These are phyloP conservation scores for Saccharomyces hybrid DNA, from an alignment of 1,139 yeast genomes.

Conservation along the genomic window DNA sequence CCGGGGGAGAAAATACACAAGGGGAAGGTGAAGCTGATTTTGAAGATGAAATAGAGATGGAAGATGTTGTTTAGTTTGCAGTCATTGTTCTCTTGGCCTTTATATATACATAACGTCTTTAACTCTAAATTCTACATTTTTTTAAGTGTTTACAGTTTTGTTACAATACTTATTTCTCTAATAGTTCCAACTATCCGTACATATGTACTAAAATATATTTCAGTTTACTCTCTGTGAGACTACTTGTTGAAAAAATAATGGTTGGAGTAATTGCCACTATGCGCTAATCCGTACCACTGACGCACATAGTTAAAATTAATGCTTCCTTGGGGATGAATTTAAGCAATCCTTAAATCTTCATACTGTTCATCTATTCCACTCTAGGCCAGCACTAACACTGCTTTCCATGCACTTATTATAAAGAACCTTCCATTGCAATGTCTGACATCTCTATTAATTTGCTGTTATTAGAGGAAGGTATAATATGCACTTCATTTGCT, in stretches of 20 bases:
- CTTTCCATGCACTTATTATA: neutral
- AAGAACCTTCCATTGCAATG: constrained; percentile 3
- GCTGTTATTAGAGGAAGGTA: constrained; percentile 12
- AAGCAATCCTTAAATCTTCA: neutral
- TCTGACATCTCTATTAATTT: neutral
- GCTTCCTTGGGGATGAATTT: neutral
- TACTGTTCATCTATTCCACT: neutral
- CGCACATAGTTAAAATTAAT: neutral
- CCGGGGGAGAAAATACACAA: constrained; percentile 12
- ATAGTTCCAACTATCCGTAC: neutral
- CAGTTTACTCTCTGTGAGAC: neutral
- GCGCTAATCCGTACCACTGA: neutral
- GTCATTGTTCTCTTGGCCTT: neutral
- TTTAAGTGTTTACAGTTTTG: neutral
- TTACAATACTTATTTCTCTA: neutral
- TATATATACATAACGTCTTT: constrained; percentile 2
- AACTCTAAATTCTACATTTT: neutral
- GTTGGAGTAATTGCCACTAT: no score
- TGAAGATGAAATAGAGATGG: constrained; percentile 38
- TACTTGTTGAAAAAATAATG: neutral
- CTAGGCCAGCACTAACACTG: neutral
- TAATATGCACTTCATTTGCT: constrained; percentile 23
- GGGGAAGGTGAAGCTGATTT: constrained; percentile 27
- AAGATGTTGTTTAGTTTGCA: constrained; percentile 30
- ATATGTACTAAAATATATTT: neutral